These are phyloP conservation scores for Irpex rosettiformis DNA, from an alignment of 1,284 basidiomycete species.

Conservation along the genomic window DNA sequence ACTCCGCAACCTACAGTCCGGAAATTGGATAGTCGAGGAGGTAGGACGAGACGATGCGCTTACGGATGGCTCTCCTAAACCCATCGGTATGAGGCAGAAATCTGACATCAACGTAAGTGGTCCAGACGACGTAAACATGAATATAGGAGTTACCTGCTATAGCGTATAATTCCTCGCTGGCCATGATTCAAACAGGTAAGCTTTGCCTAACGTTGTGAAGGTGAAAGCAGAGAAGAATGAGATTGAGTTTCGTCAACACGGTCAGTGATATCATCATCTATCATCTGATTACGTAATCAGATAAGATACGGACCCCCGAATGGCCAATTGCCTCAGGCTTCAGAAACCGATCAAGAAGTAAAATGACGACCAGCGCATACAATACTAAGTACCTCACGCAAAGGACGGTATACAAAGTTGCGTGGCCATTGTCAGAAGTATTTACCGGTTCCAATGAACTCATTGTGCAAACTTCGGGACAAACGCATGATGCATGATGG, in stretches of 20 bases:
- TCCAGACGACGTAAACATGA: too few species aligned
- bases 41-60: constrained; percentile 16
- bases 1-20: constrained; percentile 55
- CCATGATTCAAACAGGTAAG: background rate
- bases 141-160: constrained; percentile 13
- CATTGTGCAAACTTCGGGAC: too few species aligned
- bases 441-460: too few species aligned
- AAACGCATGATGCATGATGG: too few species aligned
- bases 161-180: constrained; percentile 11
- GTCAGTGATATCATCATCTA: background rate
- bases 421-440: too few species aligned
- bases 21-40: background rate
- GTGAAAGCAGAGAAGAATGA: background rate
- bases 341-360: too few species aligned
- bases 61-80: constrained; percentile 69
- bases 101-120: constrained; percentile 39
- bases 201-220: background rate
- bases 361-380: too few species aligned
- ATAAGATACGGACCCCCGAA: background rate
- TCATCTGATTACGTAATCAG: background rate
- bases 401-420: too few species aligned
- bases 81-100: constrained; percentile 83
- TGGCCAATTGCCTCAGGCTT: too few species aligned
- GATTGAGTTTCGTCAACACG: background rate
- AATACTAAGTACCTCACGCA: too few species aligned